A percentile compares a stretch with the other conserved stretches of the same genome.
Conservation (phyloP, 768 basidiomycete species). For the Tricholoma terreum region DNA sequence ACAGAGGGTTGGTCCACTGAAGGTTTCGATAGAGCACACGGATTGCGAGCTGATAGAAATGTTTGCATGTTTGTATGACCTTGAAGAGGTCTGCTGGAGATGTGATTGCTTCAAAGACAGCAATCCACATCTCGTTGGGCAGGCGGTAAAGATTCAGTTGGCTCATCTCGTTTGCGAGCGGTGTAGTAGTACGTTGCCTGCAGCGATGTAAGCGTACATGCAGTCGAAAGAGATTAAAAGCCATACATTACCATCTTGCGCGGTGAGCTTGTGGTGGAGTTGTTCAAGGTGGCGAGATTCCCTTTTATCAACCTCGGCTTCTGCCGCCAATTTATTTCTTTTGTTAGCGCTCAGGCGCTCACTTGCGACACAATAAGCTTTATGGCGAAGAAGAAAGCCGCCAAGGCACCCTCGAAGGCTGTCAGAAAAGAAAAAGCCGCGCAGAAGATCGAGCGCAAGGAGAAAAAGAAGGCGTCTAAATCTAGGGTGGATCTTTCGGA, state of each 20-base stretch:
- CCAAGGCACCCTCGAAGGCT: constrained; percentile 48
- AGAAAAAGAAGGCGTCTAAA: constrained; percentile 58
- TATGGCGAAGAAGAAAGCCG: constrained; percentile 57
- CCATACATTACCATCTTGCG: neutral
- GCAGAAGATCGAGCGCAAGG: constrained; percentile 69
- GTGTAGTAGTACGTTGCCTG: neutral
- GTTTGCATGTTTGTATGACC: constrained; percentile 13
- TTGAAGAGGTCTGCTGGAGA: constrained; percentile 13
- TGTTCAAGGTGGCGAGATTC: too few relatives aligned
- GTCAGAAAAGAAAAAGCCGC: constrained; percentile 65
- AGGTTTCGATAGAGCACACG: constrained; percentile 16
- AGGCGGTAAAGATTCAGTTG: constrained; percentile 9
- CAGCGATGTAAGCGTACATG: neutral
- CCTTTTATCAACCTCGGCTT: neutral
- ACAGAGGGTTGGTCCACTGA: constrained; percentile 14
- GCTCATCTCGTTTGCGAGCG: neutral
- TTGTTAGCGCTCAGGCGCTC: neutral
- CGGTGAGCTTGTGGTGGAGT: neutral
- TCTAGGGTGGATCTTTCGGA: constrained; percentile 35
- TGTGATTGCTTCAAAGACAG: constrained; percentile 13
- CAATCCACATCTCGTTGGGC: constrained; percentile 17
- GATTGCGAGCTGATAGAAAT: constrained; percentile 14
- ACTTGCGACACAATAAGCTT: neutral
- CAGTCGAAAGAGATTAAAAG: too few relatives aligned
- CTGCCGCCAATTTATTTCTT: neutral